phyloP scores from a whole-genome alignment of 345 rosid genomes.

The Hirschfeldia incana region DNA sequence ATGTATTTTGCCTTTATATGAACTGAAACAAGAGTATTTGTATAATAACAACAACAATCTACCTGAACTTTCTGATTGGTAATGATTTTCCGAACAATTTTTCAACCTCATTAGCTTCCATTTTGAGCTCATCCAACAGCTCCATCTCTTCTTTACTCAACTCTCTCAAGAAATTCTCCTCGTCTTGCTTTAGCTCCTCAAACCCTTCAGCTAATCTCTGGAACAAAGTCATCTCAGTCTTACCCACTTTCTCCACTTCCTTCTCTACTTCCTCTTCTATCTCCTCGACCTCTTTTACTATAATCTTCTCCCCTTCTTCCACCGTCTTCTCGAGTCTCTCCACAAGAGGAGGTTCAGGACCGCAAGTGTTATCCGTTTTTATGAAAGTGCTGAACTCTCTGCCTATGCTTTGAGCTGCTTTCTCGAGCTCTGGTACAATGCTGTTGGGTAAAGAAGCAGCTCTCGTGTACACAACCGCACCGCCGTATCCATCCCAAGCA shows the following conservation, averaged over 20 bases:
- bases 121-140: slow-evolving; percentile 58
- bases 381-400: slow-evolving; percentile 74
- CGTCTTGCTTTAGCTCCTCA: slow-evolving; percentile 63
- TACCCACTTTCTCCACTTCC: slow-evolving; percentile 56
- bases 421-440: slow-evolving; percentile 81
- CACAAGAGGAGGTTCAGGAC: slow-evolving; percentile 90
- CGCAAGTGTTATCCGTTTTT: slow-evolving; percentile 72
- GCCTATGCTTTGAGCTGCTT: slow-evolving; percentile 75
- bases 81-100: slow-evolving; percentile 72
- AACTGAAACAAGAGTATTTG: neutral
- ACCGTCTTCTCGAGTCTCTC: slow-evolving; percentile 90
- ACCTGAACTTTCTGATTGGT: slow-evolving; percentile 75
- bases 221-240: slow-evolving; percentile 66
- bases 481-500: slow-evolving; percentile 99
- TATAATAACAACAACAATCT: slow-evolving; percentile 14
- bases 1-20: neutral
- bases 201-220: slow-evolving; percentile 79
- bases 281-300: slow-evolving; percentile 72
- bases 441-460: slow-evolving; percentile 61
- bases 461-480: slow-evolving; percentile 93
- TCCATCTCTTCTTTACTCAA: slow-evolving; percentile 83
- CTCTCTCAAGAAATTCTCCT: slow-evolving; percentile 60
- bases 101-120: slow-evolving; percentile 86
- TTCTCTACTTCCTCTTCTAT: slow-evolving; percentile 48
- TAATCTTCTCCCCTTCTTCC: slow-evolving; percentile 75